phyloP scores from a whole-genome alignment of 345 rosid genomes.

The Dipteronia dyeriana region DNA sequence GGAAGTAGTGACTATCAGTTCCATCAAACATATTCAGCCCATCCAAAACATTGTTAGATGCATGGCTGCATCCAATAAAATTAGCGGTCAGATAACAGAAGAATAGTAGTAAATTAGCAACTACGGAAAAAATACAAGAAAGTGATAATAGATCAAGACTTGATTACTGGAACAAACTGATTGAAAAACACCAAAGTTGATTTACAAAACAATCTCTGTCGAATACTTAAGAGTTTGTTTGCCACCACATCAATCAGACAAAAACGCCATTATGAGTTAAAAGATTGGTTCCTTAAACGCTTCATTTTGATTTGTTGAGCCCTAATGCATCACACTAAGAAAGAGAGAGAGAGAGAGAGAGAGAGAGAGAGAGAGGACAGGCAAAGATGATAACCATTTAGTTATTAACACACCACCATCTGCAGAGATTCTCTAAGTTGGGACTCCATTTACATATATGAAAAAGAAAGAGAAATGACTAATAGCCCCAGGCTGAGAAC shows the following conservation, averaged over 20 bases:
- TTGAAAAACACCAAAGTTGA: neutral
- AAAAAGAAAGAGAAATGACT: no score
- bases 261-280: conserved; percentile 1
- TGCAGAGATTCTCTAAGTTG: neutral
- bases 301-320: neutral
- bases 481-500: neutral
- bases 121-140: neutral
- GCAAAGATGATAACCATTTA: no score
- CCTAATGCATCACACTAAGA: neutral
- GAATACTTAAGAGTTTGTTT: neutral
- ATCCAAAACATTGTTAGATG: conserved; percentile 88
- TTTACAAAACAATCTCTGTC: neutral
- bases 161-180: neutral
- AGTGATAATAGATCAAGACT: neutral
- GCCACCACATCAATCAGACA: neutral
- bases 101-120: neutral
- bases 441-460: neutral
- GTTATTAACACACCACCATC: neutral
- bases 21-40: conserved; percentile 98
- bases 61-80: conserved; percentile 59
- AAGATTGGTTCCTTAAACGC: neutral
- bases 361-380: neutral
- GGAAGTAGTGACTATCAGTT: conserved; percentile 88
- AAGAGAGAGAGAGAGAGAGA: neutral
- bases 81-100: conserved; percentile 16